Conservation (phyloP, 257 asterid genomes). For the Perilla frutescens region DNA sequence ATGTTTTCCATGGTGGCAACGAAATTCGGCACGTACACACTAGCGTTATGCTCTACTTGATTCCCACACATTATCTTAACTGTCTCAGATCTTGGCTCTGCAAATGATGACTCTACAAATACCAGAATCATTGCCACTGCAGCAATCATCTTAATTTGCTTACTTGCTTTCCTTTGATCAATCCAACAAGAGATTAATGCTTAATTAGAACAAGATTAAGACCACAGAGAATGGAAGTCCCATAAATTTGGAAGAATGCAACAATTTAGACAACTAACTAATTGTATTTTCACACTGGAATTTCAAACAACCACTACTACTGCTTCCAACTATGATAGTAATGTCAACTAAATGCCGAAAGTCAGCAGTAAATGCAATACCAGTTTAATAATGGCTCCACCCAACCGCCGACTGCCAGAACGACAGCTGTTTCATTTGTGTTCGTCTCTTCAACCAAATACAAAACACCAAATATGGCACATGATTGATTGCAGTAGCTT, state of each 20-base stretch:
- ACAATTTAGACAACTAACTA: background rate
- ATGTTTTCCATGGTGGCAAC: slow-evolving; percentile 73
- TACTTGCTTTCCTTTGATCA: background rate
- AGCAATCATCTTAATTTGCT: background rate
- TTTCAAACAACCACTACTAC: slow-evolving; percentile 11
- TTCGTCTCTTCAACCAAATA: background rate
- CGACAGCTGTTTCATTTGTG: background rate
- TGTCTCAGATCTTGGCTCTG: slow-evolving; percentile 63
- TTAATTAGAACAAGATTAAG: background rate
- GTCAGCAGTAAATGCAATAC: no score
- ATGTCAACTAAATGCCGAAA: slow-evolving; percentile 4
- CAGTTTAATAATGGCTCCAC: no score
- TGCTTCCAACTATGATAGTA: slow-evolving; percentile 1
- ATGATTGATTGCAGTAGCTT: no score
- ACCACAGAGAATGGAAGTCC: background rate
- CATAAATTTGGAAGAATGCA: background rate
- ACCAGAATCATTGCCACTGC: slow-evolving; percentile 34
- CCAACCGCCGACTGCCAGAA: slow-evolving; percentile 1
- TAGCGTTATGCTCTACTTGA: slow-evolving; percentile 57
- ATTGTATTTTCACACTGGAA: background rate
- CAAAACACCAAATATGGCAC: background rate
- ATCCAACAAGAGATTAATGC: background rate
- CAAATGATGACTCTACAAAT: slow-evolving; percentile 39
- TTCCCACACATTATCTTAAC: slow-evolving; percentile 52
- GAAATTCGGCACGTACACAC: slow-evolving; percentile 62